Evolutionary conservation across 2,329 filamentous ascomycete genomes (phyloP).

Genomic region (Sporothrix phasma): DNA sequence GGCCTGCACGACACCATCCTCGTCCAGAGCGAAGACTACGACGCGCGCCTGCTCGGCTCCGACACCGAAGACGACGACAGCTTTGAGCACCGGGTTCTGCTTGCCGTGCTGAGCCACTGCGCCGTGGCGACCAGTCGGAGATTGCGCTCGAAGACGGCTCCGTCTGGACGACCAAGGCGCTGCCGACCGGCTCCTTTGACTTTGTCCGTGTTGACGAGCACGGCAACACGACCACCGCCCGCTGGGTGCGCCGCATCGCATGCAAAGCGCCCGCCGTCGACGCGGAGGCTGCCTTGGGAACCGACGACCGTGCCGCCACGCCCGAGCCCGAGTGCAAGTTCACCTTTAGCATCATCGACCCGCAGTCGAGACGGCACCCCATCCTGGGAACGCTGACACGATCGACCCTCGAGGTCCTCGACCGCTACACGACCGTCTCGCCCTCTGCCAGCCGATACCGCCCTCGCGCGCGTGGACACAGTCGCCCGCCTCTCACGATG

Average conservation of each 20-base stretch:
- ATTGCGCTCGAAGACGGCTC: constrained; percentile 57
- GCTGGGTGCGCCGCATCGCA: constrained; percentile 53
- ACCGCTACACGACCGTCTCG: constrained; percentile 53
- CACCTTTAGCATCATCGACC: constrained; percentile 68
- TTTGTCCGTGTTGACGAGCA: constrained; percentile 51
- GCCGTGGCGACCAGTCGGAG: constrained; percentile 47
- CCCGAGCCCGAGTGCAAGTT: constrained; percentile 44
- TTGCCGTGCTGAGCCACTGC: constrained; percentile 60
- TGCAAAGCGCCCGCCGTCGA: constrained; percentile 20
- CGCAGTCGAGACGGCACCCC: constrained; percentile 59
- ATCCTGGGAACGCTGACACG: constrained; percentile 60
- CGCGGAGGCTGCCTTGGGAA: neutral
- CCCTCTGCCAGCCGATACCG: constrained; percentile 34
- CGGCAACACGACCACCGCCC: constrained; percentile 49
- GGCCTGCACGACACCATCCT: constrained; percentile 61
- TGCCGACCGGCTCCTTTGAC: constrained; percentile 51
- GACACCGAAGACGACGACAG: constrained; percentile 36
- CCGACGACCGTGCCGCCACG: constrained; percentile 17
- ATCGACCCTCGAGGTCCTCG: constrained; percentile 56
- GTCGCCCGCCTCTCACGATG: constrained; percentile 19
- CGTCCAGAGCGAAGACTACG: constrained; percentile 60
- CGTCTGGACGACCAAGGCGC: constrained; percentile 45
- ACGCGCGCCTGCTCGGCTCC: constrained; percentile 25
- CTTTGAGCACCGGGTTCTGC: constrained; percentile 38
- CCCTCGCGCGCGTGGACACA: constrained; percentile 29